Evolutionary conservation across 2,329 filamentous ascomycete genomes (phyloP), one percentile per base, ranked within the genome.

Genomic region (Colletotrichum costaricense): DNA sequence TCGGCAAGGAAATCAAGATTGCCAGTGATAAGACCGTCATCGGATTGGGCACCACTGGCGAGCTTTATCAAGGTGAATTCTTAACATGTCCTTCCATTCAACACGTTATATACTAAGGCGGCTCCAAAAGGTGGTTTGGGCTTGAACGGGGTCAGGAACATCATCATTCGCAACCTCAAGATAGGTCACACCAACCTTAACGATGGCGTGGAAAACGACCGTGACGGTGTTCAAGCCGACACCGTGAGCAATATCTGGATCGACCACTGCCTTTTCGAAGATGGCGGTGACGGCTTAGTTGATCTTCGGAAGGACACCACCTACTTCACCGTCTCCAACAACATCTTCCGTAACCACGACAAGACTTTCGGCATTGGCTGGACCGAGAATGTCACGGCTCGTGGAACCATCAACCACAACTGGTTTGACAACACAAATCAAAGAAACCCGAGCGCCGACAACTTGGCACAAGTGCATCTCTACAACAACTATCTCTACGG

Each of bases 1-100:
- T 75, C 35, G 76, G 77, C 14, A 76, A 75, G 14, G 77, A 78
- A n/a, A 70, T 78, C 56, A 67, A 69, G 54, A 76, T 72, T 24
- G 57, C 67, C 49, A 75, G 63, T 70, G 76, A 75, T 70, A 77
- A 76, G 75, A 76, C 76, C 4, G 74, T 77, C 22, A 68, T 77
- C 30, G 76, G 76, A 4, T 30, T 76, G n/a, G 75, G 76, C 2
- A 52, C 63, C 14, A 24, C 58, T 14, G 75, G 69, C 9, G 71
- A 76, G 22, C 64, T 74, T 5, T 63, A 71, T 12, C 58, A 74
- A 28, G 71, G 71, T 73, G 19, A 63, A 24, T 16, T 7, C 16
- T 30, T 4, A 3, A 5, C 2, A 3, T 4, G 4, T n/a, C 6
- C 2, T 8, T 4, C 11, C 22, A 14, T 8, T 4, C 2, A 8